Evolutionary conservation across 495 filamentous ascomycete genomes (phyloP).

Genomic region (Astrothelium subdiscretum): DNA sequence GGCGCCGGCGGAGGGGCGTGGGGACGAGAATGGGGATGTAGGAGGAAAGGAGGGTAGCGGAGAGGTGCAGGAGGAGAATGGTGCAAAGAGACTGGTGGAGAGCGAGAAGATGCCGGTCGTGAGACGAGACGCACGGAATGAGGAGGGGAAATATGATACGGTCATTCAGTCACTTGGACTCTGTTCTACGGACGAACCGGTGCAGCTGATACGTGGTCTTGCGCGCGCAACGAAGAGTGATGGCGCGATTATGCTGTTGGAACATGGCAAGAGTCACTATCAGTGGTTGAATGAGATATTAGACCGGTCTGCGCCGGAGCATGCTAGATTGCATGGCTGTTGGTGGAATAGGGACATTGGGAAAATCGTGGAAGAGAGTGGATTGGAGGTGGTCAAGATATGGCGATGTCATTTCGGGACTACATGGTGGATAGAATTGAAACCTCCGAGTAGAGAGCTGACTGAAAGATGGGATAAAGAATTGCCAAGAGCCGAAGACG

Average conservation of each 20-base stretch:
- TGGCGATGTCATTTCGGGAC: conserved; percentile 67
- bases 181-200: conserved; percentile 72
- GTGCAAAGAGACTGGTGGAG: background rate
- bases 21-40: conserved; percentile 11
- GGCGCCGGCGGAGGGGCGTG: conserved; percentile 12
- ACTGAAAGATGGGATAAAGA: background rate
- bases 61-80: conserved; percentile 7
- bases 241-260: conserved; percentile 68
- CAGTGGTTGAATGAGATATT: conserved; percentile 66
- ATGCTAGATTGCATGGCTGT: conserved; percentile 80
- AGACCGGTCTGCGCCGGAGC: conserved; percentile 62
- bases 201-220: conserved; percentile 49
- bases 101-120: background rate
- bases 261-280: conserved; percentile 77
- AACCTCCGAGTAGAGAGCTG: conserved; percentile 23
- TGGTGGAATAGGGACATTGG: conserved; percentile 96
- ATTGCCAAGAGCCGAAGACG: background rate
- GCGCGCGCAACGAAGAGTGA: conserved; percentile 39
- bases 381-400: conserved; percentile 62
- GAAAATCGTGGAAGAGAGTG: conserved; percentile 63
- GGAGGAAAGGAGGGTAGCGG: background rate
- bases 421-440: conserved; percentile 54
- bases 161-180: conserved; percentile 88
- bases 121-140: background rate
- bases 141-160: conserved; percentile 55